Conservation (phyloP, 2,329 filamentous ascomycete species). For the Diplodia corticola region DNA sequence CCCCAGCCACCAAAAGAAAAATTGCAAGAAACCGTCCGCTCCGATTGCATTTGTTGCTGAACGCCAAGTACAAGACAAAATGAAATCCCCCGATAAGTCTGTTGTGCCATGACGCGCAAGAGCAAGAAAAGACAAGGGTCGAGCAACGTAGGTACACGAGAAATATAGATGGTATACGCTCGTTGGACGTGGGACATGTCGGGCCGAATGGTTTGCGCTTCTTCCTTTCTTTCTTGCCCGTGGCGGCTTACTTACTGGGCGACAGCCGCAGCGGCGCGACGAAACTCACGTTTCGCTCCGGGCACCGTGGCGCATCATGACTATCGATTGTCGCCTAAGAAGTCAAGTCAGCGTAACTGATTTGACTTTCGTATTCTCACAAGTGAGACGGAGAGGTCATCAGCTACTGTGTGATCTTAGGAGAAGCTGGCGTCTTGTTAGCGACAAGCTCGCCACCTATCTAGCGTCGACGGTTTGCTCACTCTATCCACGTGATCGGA, state of each 20-base stretch:
- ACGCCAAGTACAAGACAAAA: constrained; percentile 8
- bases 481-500: constrained; percentile 62
- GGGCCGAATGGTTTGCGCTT: background rate
- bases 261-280: background rate
- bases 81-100: background rate
- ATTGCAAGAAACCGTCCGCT: constrained; percentile 6
- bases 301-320: background rate
- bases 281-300: constrained; percentile 4
- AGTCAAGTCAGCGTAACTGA: constrained; percentile 23
- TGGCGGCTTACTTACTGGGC: background rate
- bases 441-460: constrained; percentile 3
- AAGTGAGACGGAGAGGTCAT: constrained; percentile 26
- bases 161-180: constrained; percentile 21
- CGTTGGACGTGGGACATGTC: constrained; percentile 8
- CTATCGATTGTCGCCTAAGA: constrained; percentile 15
- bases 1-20: constrained; percentile 8
- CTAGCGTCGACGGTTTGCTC: constrained; percentile 35
- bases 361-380: constrained; percentile 20
- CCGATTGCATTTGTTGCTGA: constrained; percentile 13
- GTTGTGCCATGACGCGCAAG: background rate
- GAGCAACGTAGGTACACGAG: constrained; percentile 20
- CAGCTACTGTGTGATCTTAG: constrained; percentile 53
- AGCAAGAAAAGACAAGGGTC: constrained; percentile 2
- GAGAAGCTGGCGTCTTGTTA: constrained; percentile 38
- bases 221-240: constrained; percentile 4